A percentile compares a stretch with the other conserved stretches of the same genome.
Evolutionary conservation across 768 basidiomycete genomes (phyloP).

Genomic region (Rhizopogon roseolus): DNA sequence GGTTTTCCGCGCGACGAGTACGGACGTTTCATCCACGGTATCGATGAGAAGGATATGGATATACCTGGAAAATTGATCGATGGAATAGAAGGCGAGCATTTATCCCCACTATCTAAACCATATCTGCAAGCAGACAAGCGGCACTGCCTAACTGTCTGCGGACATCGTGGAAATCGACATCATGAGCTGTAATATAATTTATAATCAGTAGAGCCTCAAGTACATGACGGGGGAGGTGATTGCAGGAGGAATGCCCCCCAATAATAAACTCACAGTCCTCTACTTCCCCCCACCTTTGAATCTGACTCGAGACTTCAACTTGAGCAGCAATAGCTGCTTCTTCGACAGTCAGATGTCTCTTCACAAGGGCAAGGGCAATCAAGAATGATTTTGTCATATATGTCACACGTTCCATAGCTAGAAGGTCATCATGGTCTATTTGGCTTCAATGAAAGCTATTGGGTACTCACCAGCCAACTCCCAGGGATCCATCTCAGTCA

Average conservation of each 20-base stretch:
- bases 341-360: conserved; percentile 71
- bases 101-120: conserved; percentile 14
- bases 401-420: conserved; percentile 89
- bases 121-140: conserved; percentile 50
- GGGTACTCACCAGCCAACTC: conserved; percentile 75
- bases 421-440: not conserved
- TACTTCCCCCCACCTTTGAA: conserved; percentile 98
- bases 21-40: conserved; percentile 3
- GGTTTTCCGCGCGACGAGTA: conserved; percentile 3
- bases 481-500: conserved; percentile 72
- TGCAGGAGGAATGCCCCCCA: not conserved
- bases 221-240: conserved; percentile 1
- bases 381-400: conserved; percentile 89
- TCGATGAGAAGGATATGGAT: conserved; percentile 1
- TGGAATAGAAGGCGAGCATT: conserved; percentile 1
- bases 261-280: conserved; percentile 80
- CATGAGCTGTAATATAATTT: conserved; percentile 67
- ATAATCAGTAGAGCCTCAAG: conserved; percentile 8
- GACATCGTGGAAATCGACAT: conserved; percentile 95
- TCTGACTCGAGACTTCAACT: conserved; percentile 94
- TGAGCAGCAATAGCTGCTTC: conserved; percentile 80
- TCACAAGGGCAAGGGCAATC: conserved; percentile 80
- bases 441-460: not conserved
- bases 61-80: conserved; percentile 5
- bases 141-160: conserved; percentile 81